These are phyloP conservation scores for Naganishia liquefaciens DNA, from an alignment of 1,284 basidiomycete genomes.

Conservation along the genomic window DNA sequence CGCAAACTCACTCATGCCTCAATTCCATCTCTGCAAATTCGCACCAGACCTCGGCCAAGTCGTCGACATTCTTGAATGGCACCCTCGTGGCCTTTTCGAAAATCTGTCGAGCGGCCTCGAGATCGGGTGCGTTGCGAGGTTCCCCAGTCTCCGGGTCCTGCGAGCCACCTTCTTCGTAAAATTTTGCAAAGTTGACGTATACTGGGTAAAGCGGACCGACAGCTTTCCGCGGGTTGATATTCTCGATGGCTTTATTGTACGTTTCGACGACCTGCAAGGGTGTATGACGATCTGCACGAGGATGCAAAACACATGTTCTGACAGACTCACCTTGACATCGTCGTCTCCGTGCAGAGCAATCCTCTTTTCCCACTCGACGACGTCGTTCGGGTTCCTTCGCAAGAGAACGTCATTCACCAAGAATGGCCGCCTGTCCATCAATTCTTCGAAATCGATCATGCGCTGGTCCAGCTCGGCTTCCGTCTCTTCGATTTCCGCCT, in stretches of 20 bases:
- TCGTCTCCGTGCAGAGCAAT: constrained; percentile 90
- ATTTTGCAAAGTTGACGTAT: constrained; percentile 94
- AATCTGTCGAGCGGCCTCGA: constrained; percentile 85
- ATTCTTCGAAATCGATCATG: constrained; percentile 90
- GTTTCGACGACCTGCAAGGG: constrained; percentile 76
- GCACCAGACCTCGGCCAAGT: constrained; percentile 97
- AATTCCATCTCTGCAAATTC: constrained; percentile 99
- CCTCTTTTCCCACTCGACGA: constrained; percentile 99
- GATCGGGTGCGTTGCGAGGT: constrained; percentile 68
- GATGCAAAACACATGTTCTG: neutral
- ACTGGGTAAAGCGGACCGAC: constrained; percentile 88
- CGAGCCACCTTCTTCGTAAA: constrained; percentile 93
- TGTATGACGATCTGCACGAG: neutral
- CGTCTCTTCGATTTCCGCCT: constrained; percentile 70
- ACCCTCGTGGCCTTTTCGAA: constrained; percentile 89
- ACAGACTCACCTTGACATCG: constrained; percentile 72
- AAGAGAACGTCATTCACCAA: constrained; percentile 94
- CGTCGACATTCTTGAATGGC: constrained; percentile 93
- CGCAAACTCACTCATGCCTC: constrained; percentile 76
- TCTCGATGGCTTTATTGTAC: constrained; percentile 84
- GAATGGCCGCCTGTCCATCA: constrained; percentile 96
- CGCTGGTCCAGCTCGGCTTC: constrained; percentile 82
- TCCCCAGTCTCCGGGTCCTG: constrained; percentile 59
- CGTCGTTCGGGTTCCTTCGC: constrained; percentile 93
- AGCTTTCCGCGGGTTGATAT: constrained; percentile 84